These are phyloP conservation scores for Beauveria varroae DNA, from an alignment of 2,329 filamentous ascomycete species.

Conservation along the genomic window DNA sequence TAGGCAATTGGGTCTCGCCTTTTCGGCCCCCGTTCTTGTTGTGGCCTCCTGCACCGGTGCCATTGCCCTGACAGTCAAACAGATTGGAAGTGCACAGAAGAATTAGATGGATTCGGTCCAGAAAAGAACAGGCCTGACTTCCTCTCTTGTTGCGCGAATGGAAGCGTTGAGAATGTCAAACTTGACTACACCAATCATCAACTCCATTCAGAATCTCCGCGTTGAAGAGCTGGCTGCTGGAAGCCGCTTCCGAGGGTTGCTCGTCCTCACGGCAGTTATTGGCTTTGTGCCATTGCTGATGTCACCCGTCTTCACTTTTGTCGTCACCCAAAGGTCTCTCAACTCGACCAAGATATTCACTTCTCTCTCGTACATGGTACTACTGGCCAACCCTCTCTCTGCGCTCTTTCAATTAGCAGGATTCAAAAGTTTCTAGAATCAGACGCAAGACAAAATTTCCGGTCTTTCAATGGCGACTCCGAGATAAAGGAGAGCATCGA, in stretches of 20 bases:
- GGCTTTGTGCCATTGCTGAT: constrained; percentile 24
- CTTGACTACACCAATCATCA: constrained; percentile 18
- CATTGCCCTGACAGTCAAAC: no score
- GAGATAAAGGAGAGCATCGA: no score
- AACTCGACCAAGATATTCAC: constrained; percentile 17
- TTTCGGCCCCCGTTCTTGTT: constrained; percentile 12
- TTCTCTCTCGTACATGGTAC: constrained; percentile 15
- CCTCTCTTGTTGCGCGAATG: constrained; percentile 34
- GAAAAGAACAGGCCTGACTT: constrained; percentile 33
- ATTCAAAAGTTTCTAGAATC: constrained; percentile 12
- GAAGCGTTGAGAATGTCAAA: constrained; percentile 39
- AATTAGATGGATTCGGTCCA: constrained; percentile 37
- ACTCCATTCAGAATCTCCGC: constrained; percentile 18
- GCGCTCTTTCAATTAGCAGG: constrained; percentile 10
- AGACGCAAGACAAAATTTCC: constrained; percentile 5
- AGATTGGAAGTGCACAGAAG: neutral
- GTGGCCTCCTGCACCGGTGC: constrained; percentile 19
- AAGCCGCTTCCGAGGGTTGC: constrained; percentile 13
- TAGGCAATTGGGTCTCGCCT: constrained; percentile 21
- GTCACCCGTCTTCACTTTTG: constrained; percentile 20
- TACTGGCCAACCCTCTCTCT: constrained; percentile 13
- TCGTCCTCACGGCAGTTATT: constrained; percentile 14
- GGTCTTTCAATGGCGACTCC: no score
- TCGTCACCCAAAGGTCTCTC: constrained; percentile 14
- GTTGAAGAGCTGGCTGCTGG: constrained; percentile 17